A percentile compares a stretch with the other conserved stretches of the same genome.
phyloP scores from a whole-genome alignment of 2,329 filamentous ascomycete genomes.

The Colletotrichum limetticola region DNA sequence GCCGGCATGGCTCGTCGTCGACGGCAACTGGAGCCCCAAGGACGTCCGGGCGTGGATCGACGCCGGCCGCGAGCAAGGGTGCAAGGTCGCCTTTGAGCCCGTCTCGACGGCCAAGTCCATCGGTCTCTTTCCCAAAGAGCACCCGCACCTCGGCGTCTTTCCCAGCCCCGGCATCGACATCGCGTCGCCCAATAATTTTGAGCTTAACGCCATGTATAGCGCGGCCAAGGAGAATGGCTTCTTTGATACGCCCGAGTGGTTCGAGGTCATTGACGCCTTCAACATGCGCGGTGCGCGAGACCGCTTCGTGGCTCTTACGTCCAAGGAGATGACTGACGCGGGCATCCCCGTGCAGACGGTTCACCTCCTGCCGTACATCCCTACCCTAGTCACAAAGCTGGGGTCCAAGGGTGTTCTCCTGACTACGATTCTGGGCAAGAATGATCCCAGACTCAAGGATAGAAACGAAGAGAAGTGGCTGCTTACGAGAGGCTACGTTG shows the following conservation, averaged over 20 bases:
- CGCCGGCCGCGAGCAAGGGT: conserved; percentile 65
- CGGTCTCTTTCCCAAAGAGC: conserved; percentile 68
- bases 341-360: conserved; percentile 87
- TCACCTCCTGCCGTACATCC: conserved; percentile 88
- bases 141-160: conserved; percentile 60
- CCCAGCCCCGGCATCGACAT: conserved; percentile 75
- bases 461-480: conserved; percentile 75
- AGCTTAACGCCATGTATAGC: conserved; percentile 82
- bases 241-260: conserved; percentile 81
- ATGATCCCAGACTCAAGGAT: conserved; percentile 74
- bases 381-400: conserved; percentile 85
- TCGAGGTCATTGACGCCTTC: conserved; percentile 80
- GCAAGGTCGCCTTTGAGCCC: conserved; percentile 83
- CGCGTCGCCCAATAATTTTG: conserved; percentile 84
- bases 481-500: conserved; percentile 69
- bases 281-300: conserved; percentile 78
- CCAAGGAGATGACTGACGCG: conserved; percentile 74
- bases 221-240: conserved; percentile 74
- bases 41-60: conserved; percentile 76
- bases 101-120: conserved; percentile 85
- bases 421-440: conserved; percentile 74
- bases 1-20: conserved; percentile 84
- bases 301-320: conserved; percentile 76
- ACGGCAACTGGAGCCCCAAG: conserved; percentile 83
- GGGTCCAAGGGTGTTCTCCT: conserved; percentile 81